A percentile compares a stretch with the other conserved stretches of the same genome.
These are phyloP conservation scores for Magnolia sinica DNA, from an alignment of 164 flowering plant genomes.

Conservation along the genomic window DNA sequence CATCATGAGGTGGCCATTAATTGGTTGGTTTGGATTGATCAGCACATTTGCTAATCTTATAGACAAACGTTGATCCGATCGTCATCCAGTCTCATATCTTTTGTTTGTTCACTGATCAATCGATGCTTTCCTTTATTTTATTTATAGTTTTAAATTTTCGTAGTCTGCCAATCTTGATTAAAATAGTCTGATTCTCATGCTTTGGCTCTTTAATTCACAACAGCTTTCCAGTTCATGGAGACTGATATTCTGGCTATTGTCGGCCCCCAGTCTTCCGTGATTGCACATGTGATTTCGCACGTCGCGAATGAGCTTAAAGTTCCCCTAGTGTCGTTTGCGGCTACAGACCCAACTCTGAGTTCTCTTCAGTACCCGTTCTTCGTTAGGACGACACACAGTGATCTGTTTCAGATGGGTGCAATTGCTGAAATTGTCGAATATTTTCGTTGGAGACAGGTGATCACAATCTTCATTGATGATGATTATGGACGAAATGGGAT, in stretches of 20 bases:
- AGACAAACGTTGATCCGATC: background rate
- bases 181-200: background rate
- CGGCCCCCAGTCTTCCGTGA: constrained; percentile 86
- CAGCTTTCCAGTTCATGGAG: constrained; percentile 88
- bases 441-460: constrained; percentile 74
- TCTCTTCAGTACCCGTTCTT: constrained; percentile 81
- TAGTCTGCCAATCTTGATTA: background rate
- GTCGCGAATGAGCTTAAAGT: constrained; percentile 80
- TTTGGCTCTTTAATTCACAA: background rate
- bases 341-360: constrained; percentile 79
- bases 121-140: background rate
- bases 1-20: too few species aligned
- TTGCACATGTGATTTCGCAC: constrained; percentile 70
- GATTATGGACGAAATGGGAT: constrained; percentile 81
- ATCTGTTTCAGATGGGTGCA: constrained; percentile 80
- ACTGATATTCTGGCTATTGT: constrained; percentile 62
- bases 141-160: too few species aligned
- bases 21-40: background rate
- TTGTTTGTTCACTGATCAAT: background rate
- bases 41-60: background rate
- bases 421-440: constrained; percentile 65
- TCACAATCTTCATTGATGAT: constrained; percentile 71
- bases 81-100: background rate
- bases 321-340: constrained; percentile 85
- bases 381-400: constrained; percentile 70